Percentiles rank a stretch among this genome's conserved stretches.
Evolutionary conservation across 2,329 filamentous ascomycete species (phyloP).

Genomic region (Diaporthe vaccinii): DNA sequence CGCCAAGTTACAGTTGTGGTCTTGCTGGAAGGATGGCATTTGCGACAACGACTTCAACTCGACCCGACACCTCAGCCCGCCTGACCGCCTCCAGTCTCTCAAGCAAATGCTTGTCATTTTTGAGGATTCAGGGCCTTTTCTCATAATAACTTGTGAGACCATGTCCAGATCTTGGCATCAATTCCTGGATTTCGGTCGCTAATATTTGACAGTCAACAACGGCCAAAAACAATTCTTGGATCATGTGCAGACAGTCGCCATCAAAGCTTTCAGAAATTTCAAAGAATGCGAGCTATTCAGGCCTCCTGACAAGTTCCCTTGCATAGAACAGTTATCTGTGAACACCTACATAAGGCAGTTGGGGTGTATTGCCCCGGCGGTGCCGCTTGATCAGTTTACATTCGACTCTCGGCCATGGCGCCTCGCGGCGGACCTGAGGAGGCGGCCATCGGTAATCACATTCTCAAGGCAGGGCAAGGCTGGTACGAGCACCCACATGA

Average conservation of each 20-base stretch:
- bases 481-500: background rate
- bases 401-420: background rate
- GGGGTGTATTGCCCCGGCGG: background rate
- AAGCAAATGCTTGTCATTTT: constrained; percentile 4
- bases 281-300: background rate
- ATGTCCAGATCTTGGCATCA: background rate
- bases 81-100: background rate
- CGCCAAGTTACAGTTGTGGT: background rate
- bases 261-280: background rate
- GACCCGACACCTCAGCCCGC: background rate
- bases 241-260: background rate
- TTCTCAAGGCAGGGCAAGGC: background rate
- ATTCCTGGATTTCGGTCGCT: background rate
- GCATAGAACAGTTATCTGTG: background rate
- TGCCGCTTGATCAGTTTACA: background rate
- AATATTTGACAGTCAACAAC: background rate
- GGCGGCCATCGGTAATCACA: background rate
- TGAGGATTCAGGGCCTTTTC: background rate
- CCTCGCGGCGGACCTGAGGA: background rate
- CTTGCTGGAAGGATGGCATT: background rate
- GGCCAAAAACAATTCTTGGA: background rate
- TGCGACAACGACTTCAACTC: background rate
- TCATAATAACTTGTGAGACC: background rate
- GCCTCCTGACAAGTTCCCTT: background rate
- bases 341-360: background rate